Percentiles rank a stretch among this genome's conserved stretches.
Conservation (phyloP, 768 basidiomycete species). For the Crassisporium funariophilum region DNA sequence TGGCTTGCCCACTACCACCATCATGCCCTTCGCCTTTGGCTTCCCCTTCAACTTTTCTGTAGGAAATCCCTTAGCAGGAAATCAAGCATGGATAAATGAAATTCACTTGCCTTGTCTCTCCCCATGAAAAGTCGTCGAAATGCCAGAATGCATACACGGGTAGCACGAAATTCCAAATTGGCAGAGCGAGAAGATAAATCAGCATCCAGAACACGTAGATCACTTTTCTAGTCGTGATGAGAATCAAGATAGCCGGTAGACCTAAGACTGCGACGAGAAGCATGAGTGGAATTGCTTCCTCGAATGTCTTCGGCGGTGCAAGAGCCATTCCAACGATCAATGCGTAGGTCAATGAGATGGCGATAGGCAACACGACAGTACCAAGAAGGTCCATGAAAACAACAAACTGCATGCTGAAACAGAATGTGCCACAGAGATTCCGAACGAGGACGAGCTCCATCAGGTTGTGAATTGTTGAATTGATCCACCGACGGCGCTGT, state of each 20-base stretch:
- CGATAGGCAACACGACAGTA: constrained; percentile 91
- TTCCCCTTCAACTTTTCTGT: constrained; percentile 95
- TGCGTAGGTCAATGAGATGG: constrained; percentile 87
- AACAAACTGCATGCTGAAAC: constrained; percentile 99
- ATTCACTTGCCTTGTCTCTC: constrained; percentile 83
- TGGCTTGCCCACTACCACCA: constrained; percentile 52
- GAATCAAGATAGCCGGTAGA: constrained; percentile 87
- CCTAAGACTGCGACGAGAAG: constrained; percentile 90
- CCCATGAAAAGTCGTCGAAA: constrained; percentile 99
- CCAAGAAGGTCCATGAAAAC: constrained; percentile 96
- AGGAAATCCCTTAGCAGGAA: constrained; percentile 17
- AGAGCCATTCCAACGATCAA: constrained; percentile 83
- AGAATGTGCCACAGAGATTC: constrained; percentile 98
- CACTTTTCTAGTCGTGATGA: constrained; percentile 92
- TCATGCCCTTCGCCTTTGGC: constrained; percentile 78
- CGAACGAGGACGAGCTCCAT: constrained; percentile 98
- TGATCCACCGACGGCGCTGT: constrained; percentile 98
- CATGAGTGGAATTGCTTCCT: constrained; percentile 92
- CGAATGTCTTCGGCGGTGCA: constrained; percentile 79
- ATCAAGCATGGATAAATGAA: background rate
- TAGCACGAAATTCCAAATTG: constrained; percentile 94
- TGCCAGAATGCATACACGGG: constrained; percentile 99
- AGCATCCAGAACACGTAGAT: constrained; percentile 99
- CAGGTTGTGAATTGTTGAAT: constrained; percentile 98
- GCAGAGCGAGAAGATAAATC: constrained; percentile 88